These are phyloP conservation scores for Nothophoma quercina DNA, from an alignment of 2,329 filamentous ascomycete genomes.

Conservation along the genomic window DNA sequence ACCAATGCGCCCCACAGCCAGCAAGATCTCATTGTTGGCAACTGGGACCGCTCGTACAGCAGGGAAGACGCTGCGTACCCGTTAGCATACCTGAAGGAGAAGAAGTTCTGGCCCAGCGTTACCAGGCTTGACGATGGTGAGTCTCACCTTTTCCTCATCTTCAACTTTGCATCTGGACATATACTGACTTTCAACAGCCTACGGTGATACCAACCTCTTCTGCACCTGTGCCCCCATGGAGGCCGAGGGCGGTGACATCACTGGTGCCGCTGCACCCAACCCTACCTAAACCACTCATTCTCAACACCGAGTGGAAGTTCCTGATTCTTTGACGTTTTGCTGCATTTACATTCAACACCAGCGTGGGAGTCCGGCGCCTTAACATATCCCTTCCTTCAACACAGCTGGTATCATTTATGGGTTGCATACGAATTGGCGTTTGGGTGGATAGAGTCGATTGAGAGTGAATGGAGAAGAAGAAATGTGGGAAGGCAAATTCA, in stretches of 20 bases:
- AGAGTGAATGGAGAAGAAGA: not conserved
- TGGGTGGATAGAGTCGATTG: not conserved
- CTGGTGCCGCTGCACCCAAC: conserved; percentile 42
- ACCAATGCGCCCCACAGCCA: conserved; percentile 90
- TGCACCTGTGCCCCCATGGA: conserved; percentile 92
- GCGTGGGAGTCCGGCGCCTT: conserved; percentile 22
- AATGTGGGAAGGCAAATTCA: not conserved
- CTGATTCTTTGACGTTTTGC: conserved; percentile 2
- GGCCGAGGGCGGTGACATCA: conserved; percentile 37
- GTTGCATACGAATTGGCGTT: conserved; percentile 14
- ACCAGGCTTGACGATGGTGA: conserved; percentile 86
- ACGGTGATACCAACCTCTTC: conserved; percentile 91
- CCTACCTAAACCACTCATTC: conserved; percentile 34
- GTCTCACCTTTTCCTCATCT: conserved; percentile 39
- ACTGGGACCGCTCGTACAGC: conserved; percentile 85
- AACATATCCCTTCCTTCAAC: conserved; percentile 23
- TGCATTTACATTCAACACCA: conserved; percentile 22
- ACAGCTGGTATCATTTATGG: conserved; percentile 13
- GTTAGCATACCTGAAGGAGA: conserved; percentile 80
- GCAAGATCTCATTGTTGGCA: conserved; percentile 75
- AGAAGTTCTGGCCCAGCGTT: conserved; percentile 97
- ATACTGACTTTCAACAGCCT: conserved; percentile 63
- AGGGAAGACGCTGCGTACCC: conserved; percentile 89
- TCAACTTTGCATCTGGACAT: conserved; percentile 24
- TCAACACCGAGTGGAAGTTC: conserved; percentile 9